A percentile compares a stretch with the other conserved stretches of the same genome.
Evolutionary conservation across 805 yeast species (phyloP).

Genomic region (Saccharomycopsis fibuligera): DNA sequence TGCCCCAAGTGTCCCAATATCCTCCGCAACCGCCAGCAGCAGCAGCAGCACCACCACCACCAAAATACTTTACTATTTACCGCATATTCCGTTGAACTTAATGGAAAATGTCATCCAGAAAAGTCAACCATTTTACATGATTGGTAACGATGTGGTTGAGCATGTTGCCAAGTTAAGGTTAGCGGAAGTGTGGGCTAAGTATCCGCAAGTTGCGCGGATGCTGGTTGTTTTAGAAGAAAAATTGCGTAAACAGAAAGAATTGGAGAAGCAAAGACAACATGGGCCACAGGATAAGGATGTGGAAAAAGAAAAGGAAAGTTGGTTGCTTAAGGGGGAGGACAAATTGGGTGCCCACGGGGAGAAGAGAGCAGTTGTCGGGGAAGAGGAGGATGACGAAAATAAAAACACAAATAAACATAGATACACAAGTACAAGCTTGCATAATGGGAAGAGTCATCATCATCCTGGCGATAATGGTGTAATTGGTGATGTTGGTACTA

Average conservation of each 20-base stretch:
- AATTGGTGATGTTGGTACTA: neutral
- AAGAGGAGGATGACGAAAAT: neutral
- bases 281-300: no score
- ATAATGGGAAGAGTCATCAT: no score
- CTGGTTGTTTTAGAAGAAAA: neutral
- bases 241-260: no score
- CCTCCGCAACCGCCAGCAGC: no score
- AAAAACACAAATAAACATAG: no score
- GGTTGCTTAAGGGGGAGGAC: neutral
- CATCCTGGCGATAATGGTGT: no score
- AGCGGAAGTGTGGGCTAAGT: neutral
- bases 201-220: neutral
- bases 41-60: conserved; percentile 8
- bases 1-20: no score
- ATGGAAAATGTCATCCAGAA: conserved; percentile 2
- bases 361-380: no score
- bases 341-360: no score
- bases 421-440: no score
- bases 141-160: conserved; percentile 5
- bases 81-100: conserved; percentile 10
- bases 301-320: neutral
- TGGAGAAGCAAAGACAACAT: neutral
- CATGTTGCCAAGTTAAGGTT: neutral
- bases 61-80: conserved; percentile 6
- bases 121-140: neutral